Conservation (phyloP, 2,329 filamentous ascomycete species). For the Hortaea werneckii region DNA sequence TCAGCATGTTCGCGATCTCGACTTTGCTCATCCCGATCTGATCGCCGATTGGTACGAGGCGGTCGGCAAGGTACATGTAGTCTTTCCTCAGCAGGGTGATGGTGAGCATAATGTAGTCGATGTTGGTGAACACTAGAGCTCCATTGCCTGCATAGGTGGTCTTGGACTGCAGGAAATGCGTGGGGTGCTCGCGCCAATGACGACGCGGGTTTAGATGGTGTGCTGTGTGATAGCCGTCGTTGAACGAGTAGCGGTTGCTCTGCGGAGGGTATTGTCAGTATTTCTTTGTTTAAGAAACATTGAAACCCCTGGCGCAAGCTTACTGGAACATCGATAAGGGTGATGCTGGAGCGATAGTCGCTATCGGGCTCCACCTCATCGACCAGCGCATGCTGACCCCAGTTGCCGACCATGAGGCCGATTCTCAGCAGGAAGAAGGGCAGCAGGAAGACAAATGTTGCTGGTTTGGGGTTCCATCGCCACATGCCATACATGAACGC, state of each 20-base stretch:
- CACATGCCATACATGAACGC: conserved; percentile 40
- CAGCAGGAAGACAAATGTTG: conserved; percentile 55
- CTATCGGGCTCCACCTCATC: conserved; percentile 65
- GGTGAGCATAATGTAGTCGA: conserved; percentile 60
- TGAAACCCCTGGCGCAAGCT: conserved; percentile 22
- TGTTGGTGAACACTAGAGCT: conserved; percentile 69
- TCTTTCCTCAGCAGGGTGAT: conserved; percentile 58
- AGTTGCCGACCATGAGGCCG: conserved; percentile 72
- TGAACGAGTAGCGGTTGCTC: conserved; percentile 76
- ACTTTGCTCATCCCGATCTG: conserved; percentile 58
- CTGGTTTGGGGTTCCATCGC: conserved; percentile 43
- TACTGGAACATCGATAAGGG: conserved; percentile 67
- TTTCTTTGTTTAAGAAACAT: neutral
- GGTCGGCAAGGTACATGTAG: conserved; percentile 57
- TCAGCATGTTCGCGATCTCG: conserved; percentile 53
- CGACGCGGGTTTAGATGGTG: conserved; percentile 69
- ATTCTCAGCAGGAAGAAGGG: conserved; percentile 57
- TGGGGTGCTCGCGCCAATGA: conserved; percentile 73
- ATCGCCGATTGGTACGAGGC: conserved; percentile 63
- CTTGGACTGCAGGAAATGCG: conserved; percentile 62
- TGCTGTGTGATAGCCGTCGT: conserved; percentile 73
- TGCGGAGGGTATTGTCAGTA: conserved; percentile 23
- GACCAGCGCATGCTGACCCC: conserved; percentile 75
- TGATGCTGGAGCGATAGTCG: conserved; percentile 70
- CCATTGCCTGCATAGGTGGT: conserved; percentile 54